phyloP scores from a whole-genome alignment of 2,329 filamentous ascomycete genomes.

The Fusarium robinianum region DNA sequence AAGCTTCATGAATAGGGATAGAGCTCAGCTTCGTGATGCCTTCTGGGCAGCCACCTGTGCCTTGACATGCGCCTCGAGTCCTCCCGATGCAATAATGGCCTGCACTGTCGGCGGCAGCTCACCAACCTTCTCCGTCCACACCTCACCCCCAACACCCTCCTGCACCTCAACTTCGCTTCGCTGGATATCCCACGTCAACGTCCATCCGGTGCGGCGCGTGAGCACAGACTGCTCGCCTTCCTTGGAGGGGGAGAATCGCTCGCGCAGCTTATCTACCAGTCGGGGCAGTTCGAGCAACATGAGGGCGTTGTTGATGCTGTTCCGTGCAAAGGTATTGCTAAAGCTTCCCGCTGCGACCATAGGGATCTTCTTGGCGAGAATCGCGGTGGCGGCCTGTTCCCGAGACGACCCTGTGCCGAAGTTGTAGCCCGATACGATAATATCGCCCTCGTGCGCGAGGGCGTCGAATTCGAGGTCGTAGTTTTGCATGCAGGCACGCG shows the following conservation, averaged over 20 bases:
- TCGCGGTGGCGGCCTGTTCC: slow-evolving; percentile 80
- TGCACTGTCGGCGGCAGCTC: slow-evolving; percentile 86
- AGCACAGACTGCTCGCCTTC: slow-evolving; percentile 56
- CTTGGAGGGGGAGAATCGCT: slow-evolving; percentile 63
- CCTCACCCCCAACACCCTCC: slow-evolving; percentile 66
- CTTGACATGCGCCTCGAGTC: slow-evolving; percentile 83
- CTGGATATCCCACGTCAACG: slow-evolving; percentile 77
- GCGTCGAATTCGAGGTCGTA: slow-evolving; percentile 75
- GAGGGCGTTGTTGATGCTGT: slow-evolving; percentile 79
- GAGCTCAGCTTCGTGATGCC: too few relatives aligned
- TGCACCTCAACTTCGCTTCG: slow-evolving; percentile 71
- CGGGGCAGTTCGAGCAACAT: slow-evolving; percentile 72
- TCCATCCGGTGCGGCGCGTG: slow-evolving; percentile 82
- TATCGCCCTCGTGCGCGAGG: slow-evolving; percentile 70
- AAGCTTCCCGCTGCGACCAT: slow-evolving; percentile 82
- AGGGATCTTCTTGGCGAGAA: slow-evolving; percentile 78
- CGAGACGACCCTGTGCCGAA: slow-evolving; percentile 83
- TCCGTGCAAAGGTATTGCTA: slow-evolving; percentile 80
- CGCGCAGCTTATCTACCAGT: slow-evolving; percentile 67
- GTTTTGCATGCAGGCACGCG: slow-evolving; percentile 89
- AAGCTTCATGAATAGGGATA: too few relatives aligned
- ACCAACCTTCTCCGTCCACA: slow-evolving; percentile 80
- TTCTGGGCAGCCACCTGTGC: too few relatives aligned
- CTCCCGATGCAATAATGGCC: slow-evolving; percentile 77
- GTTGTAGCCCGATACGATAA: slow-evolving; percentile 85